Percentiles rank a stretch among this genome's conserved stretches.
phyloP scores from a whole-genome alignment of 2,329 filamentous ascomycete genomes.

The Sporothrix curviconia region DNA sequence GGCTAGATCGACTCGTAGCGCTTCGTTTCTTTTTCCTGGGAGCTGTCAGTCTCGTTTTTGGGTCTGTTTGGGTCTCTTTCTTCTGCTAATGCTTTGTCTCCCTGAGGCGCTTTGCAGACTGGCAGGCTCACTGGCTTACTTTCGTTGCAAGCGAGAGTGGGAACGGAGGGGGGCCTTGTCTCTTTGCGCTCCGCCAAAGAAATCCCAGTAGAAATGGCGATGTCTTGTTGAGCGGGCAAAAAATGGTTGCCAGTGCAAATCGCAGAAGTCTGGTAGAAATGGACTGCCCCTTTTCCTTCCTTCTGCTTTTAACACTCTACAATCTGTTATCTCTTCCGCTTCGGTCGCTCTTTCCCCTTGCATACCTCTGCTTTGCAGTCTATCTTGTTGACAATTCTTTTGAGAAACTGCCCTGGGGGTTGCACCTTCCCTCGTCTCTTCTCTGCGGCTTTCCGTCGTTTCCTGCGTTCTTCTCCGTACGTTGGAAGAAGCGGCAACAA shows the following conservation, averaged over 20 bases:
- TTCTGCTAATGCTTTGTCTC: too few relatives aligned
- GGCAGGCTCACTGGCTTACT: conserved; percentile 3
- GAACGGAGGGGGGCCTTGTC: not conserved
- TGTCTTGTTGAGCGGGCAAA: not conserved
- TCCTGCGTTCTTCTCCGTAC: not conserved
- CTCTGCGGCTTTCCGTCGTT: not conserved
- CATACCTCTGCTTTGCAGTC: not conserved
- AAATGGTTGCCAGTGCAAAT: not conserved
- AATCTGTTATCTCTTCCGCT: not conserved
- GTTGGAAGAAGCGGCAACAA: conserved; percentile 12
- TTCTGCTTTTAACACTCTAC: too few relatives aligned
- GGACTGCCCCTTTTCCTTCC: too few relatives aligned
- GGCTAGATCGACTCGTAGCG: too few relatives aligned
- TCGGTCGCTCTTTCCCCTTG: not conserved
- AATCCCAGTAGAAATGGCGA: not conserved
- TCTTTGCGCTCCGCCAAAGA: not conserved
- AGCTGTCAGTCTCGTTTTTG: too few relatives aligned
- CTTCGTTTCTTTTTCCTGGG: too few relatives aligned
- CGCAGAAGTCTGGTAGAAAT: not conserved
- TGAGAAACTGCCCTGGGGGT: not conserved
- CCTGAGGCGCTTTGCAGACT: not conserved
- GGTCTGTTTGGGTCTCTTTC: too few relatives aligned
- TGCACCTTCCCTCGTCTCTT: conserved; percentile 1
- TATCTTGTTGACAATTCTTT: not conserved
- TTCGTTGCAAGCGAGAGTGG: conserved; percentile 1